A percentile compares a stretch with the other conserved stretches of the same genome.
Conservation (phyloP, 768 basidiomycete genomes). For the Serendipita indica region DNA sequence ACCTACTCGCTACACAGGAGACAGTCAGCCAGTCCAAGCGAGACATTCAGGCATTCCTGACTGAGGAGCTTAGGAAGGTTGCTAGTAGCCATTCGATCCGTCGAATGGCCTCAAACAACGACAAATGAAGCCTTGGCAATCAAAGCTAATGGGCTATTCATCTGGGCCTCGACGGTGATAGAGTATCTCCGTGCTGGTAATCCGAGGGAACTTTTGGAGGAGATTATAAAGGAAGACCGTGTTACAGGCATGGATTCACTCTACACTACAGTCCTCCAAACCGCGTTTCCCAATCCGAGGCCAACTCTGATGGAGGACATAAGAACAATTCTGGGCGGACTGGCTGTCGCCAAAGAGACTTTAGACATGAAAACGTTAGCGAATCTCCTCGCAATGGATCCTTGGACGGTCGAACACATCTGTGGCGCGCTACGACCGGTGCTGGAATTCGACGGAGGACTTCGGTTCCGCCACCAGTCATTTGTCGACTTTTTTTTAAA, state of each 20-base stretch:
- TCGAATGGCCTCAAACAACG: not conserved
- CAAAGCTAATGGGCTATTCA: not conserved
- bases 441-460: not conserved
- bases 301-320: not conserved
- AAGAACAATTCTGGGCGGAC: not conserved
- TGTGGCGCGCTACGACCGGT: not conserved
- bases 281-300: not conserved
- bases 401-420: not conserved
- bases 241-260: not conserved
- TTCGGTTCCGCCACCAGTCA: constrained; percentile 2
- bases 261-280: not conserved
- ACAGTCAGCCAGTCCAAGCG: not conserved
- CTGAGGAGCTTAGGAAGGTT: not conserved
- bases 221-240: not conserved
- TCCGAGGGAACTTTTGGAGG: not conserved
- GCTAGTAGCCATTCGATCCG: not conserved
- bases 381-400: not conserved
- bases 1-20: not conserved
- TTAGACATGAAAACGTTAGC: not conserved
- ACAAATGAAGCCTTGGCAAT: not conserved
- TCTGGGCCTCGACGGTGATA: not conserved
- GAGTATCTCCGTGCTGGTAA: not conserved
- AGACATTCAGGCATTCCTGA: not conserved
- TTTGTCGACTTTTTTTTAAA: constrained; percentile 6
- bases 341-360: not conserved